A percentile compares a stretch with the other conserved stretches of the same genome.
Evolutionary conservation across 1,284 basidiomycete genomes (phyloP).

Genomic region (Peniophora sp.): DNA sequence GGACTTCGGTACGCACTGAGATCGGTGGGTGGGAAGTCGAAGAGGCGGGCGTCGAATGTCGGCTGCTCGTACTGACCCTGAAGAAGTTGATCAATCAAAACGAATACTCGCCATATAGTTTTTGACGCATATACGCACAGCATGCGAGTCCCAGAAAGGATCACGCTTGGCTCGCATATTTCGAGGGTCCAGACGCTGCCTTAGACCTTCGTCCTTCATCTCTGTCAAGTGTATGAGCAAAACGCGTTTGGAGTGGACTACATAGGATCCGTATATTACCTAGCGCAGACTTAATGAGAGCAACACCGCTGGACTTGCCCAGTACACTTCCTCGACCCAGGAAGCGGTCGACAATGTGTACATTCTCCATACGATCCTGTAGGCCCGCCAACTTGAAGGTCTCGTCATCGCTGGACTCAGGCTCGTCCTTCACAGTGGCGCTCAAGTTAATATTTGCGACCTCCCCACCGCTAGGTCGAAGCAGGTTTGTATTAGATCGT

Average conservation of each 20-base stretch:
- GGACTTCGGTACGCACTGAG: constrained; percentile 27
- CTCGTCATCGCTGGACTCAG: neutral
- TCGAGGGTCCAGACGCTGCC: no score
- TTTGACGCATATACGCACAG: no score
- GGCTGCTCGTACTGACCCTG: neutral
- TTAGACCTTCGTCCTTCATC: neutral
- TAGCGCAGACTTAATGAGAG: neutral
- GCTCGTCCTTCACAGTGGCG: neutral
- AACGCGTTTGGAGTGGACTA: neutral
- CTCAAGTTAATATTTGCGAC: neutral
- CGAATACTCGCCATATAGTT: no score
- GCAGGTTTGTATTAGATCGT: neutral
- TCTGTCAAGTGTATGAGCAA: neutral
- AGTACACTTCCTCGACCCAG: neutral
- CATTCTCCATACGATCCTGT: neutral
- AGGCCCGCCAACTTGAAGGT: neutral
- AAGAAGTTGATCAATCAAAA: no score
- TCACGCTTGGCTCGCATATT: constrained; percentile 7
- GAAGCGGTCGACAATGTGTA: neutral
- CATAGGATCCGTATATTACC: neutral
- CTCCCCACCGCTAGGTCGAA: neutral
- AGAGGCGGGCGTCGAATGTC: constrained; percentile 8
- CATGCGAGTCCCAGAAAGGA: no score
- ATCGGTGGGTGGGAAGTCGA: constrained; percentile 51
- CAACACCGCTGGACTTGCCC: neutral